Evolutionary conservation across 2,329 filamentous ascomycete species (phyloP).

Genomic region (Tolypocladium endophyticum): DNA sequence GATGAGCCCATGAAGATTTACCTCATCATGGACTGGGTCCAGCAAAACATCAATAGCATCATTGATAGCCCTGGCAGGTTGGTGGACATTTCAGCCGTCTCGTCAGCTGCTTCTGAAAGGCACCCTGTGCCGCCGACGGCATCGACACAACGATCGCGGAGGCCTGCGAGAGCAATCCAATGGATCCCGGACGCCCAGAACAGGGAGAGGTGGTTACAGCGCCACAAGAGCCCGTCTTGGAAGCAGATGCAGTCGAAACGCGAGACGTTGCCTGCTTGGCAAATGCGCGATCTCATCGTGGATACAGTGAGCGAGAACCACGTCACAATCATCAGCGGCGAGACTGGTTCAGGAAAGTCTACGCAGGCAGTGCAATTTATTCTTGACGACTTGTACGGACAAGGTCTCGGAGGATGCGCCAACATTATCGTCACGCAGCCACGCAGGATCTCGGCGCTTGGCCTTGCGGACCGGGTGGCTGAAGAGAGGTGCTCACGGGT

Average conservation of each 20-base stretch:
- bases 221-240: slow-evolving; percentile 54
- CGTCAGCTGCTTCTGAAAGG: slow-evolving; percentile 54
- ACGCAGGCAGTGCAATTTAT: slow-evolving; percentile 96
- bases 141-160: slow-evolving; percentile 21
- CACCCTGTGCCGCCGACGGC: slow-evolving; percentile 17
- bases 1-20: slow-evolving; percentile 87
- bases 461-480: slow-evolving; percentile 86
- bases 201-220: slow-evolving; percentile 57
- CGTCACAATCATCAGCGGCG: slow-evolving; percentile 92
- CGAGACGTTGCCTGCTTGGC: slow-evolving; percentile 77
- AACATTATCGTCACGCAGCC: slow-evolving; percentile 97
- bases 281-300: slow-evolving; percentile 66
- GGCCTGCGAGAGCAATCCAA: slow-evolving; percentile 47
- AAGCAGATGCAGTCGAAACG: slow-evolving; percentile 66
- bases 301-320: slow-evolving; percentile 64
- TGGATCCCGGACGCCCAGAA: slow-evolving; percentile 53
- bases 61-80: slow-evolving; percentile 77
- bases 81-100: slow-evolving; percentile 71
- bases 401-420: slow-evolving; percentile 61
- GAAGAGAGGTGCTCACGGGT: slow-evolving; percentile 77
- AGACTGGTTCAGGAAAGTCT: slow-evolving; percentile 94
- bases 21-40: slow-evolving; percentile 82
- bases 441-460: slow-evolving; percentile 84
- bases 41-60: slow-evolving; percentile 71
- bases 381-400: slow-evolving; percentile 76